phyloP scores from a whole-genome alignment of 2,329 filamentous ascomycete species.

The Claviceps pusilla region DNA sequence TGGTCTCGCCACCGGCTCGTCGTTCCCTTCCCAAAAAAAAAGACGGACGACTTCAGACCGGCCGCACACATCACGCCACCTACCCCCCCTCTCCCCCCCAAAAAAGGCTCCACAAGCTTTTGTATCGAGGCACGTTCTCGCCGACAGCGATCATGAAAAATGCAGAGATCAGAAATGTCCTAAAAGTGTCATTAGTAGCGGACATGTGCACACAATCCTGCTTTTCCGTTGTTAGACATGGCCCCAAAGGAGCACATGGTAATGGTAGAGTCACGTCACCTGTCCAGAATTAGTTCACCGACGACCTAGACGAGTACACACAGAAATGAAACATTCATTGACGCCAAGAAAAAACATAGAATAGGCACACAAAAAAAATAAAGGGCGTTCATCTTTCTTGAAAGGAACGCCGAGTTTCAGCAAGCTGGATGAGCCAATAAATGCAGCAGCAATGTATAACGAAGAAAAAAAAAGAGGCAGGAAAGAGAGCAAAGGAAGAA shows the following conservation, averaged over 20 bases:
- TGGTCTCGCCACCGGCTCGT: slow-evolving; percentile 8
- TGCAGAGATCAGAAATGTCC: background rate
- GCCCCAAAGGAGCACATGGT: too few relatives aligned
- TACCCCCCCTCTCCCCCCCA: background rate
- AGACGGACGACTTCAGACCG: background rate
- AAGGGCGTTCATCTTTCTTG: too few relatives aligned
- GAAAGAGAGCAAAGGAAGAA: background rate
- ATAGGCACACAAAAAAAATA: too few relatives aligned
- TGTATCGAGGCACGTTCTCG: too few relatives aligned
- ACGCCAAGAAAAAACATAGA: too few relatives aligned
- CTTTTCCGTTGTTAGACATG: too few relatives aligned
- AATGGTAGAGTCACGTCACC: background rate
- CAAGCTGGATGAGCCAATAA: too few relatives aligned
- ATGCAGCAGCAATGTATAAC: background rate
- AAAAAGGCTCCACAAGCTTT: background rate
- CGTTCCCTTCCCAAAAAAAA: background rate
- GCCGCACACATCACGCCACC: background rate
- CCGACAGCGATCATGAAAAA: background rate
- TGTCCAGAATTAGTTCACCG: background rate
- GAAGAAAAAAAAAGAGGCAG: background rate
- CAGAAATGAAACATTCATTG: too few relatives aligned
- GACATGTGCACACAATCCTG: background rate
- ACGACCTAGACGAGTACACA: too few relatives aligned
- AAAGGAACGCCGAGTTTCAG: too few relatives aligned
- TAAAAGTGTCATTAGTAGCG: background rate